These are phyloP conservation scores for Podospora comata DNA, from an alignment of 495 filamentous ascomycete species.

Conservation along the genomic window DNA sequence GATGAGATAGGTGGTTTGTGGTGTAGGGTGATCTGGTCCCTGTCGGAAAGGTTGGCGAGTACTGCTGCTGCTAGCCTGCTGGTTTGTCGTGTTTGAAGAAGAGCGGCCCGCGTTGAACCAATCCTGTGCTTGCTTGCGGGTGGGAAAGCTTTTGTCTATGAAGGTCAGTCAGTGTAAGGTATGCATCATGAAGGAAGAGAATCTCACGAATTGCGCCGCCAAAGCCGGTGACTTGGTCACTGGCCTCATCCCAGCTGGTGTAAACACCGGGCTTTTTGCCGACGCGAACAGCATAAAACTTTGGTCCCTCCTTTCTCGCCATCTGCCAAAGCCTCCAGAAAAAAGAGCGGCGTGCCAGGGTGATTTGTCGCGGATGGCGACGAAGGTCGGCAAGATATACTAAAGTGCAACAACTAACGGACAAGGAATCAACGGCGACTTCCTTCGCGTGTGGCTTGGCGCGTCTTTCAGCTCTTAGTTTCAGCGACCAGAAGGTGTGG, in stretches of 20 bases:
- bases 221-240: slow-evolving; percentile 79
- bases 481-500: background rate
- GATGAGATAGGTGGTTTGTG: too few relatives aligned
- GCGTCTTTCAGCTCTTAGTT: background rate
- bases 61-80: slow-evolving; percentile 37
- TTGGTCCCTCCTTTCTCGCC: background rate
- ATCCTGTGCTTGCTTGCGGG: slow-evolving; percentile 68
- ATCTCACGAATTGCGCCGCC: slow-evolving; percentile 74
- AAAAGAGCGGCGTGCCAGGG: background rate
- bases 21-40: too few relatives aligned
- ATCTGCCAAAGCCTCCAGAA: background rate
- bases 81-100: slow-evolving; percentile 24
- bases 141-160: slow-evolving; percentile 77
- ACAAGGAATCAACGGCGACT: too few relatives aligned
- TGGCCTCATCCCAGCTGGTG: slow-evolving; percentile 73
- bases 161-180: background rate
- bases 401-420: too few relatives aligned
- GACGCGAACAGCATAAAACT: slow-evolving; percentile 73
- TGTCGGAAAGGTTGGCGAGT: background rate
- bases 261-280: slow-evolving; percentile 83
- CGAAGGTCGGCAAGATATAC: too few relatives aligned
- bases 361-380: too few relatives aligned
- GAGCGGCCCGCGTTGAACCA: slow-evolving; percentile 60
- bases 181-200: background rate
- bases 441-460: background rate